Percentiles rank a stretch among this genome's conserved stretches.
phyloP scores from a whole-genome alignment of 169 alveolate species.

The Miamiensis avidus region DNA sequence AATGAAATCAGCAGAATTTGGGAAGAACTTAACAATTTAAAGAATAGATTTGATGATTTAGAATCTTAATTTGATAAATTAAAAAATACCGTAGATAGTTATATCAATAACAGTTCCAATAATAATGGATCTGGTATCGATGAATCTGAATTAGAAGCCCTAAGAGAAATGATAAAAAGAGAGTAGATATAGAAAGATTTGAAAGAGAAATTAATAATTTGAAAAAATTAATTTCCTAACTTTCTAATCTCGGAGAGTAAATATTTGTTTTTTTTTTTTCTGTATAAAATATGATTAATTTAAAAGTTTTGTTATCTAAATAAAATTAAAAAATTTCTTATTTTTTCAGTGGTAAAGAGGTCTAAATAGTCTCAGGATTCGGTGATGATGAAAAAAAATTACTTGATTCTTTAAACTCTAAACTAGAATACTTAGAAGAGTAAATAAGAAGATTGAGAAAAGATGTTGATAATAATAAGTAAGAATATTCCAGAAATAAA shows the following conservation, averaged over 20 bases:
- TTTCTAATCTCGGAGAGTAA: not conserved
- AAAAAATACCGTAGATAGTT: too few relatives aligned
- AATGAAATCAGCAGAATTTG: too few relatives aligned
- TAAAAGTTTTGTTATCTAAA: not conserved
- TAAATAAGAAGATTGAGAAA: not conserved
- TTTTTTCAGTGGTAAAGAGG: not conserved
- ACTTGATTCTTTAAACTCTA: not conserved
- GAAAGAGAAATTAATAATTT: not conserved
- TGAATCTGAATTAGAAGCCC: not conserved
- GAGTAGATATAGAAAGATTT: not conserved
- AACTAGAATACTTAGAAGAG: not conserved
- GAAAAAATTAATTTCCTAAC: not conserved
- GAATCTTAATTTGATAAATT: too few relatives aligned
- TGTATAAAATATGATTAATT: too few relatives aligned
- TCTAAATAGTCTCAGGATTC: not conserved
- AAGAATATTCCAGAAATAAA: not conserved
- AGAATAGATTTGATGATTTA: too few relatives aligned
- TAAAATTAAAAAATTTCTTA: too few relatives aligned
- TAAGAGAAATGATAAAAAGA: not conserved
- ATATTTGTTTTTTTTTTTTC: too few relatives aligned
- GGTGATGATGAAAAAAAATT: not conserved
- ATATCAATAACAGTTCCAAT: too few relatives aligned
- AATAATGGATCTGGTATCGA: too few relatives aligned
- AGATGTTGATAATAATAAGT: not conserved
- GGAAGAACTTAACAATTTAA: too few relatives aligned